Conservation (phyloP, 202 grass and related monocot species). For the Bolboschoenoplectus hybrid region DNA sequence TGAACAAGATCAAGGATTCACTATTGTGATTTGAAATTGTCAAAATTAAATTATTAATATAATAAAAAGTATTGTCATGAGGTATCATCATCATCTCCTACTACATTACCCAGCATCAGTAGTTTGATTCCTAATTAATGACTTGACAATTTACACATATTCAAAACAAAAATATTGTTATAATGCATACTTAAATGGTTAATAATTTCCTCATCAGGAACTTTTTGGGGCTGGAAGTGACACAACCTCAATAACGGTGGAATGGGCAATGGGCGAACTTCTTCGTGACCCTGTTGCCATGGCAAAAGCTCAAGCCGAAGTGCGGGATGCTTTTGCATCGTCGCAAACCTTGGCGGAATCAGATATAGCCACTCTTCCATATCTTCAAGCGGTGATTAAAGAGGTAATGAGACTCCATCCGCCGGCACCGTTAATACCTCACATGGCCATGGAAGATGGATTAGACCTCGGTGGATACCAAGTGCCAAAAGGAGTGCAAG, state of each 20-base stretch:
- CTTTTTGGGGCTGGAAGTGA: slow-evolving; percentile 42
- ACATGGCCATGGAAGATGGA: neutral
- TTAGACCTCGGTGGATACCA: neutral
- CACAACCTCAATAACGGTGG: slow-evolving; percentile 21
- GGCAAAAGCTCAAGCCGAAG: slow-evolving; percentile 39
- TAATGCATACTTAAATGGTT: neutral
- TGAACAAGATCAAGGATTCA: no score
- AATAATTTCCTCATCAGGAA: slow-evolving; percentile 28
- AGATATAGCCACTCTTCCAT: slow-evolving; percentile 17
- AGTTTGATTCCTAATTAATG: no score
- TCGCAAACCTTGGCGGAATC: neutral
- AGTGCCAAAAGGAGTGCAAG: slow-evolving; percentile 24
- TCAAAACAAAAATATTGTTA: no score
- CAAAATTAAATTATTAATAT: no score
- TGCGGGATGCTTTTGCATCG: slow-evolving; percentile 5
- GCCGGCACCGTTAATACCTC: slow-evolving; percentile 25
- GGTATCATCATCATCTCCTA: no score
- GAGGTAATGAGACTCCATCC: slow-evolving; percentile 39
- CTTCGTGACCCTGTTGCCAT: slow-evolving; percentile 19
- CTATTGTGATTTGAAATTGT: no score
- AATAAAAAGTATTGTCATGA: no score
- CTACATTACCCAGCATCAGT: no score
- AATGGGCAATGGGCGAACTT: slow-evolving; percentile 39
- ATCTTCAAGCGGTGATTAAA: slow-evolving; percentile 43
- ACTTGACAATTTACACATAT: no score